These are phyloP conservation scores for Cyclostephanos invisitatus DNA, from an alignment of 108 stramenopile species.

Conservation along the genomic window DNA sequence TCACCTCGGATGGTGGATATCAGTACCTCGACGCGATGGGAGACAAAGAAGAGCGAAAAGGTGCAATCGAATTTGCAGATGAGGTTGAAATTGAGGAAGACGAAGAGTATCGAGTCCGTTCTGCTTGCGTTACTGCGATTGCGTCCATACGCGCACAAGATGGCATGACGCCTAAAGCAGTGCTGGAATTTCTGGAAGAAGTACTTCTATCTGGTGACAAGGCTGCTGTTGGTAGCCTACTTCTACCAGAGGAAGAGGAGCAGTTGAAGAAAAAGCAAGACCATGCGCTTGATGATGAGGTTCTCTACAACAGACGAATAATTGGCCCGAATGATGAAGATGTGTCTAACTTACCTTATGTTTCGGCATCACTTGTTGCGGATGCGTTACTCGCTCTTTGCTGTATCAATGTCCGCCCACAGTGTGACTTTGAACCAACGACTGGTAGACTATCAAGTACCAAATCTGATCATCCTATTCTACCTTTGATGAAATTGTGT, in stretches of 20 bases:
- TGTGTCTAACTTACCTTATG: constrained; percentile 56
- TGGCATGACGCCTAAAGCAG: constrained; percentile 73
- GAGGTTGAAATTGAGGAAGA: constrained; percentile 87
- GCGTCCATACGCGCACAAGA: constrained; percentile 82
- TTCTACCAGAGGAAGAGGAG: constrained; percentile 71
- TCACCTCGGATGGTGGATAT: constrained; percentile 60
- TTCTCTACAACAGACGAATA: constrained; percentile 30
- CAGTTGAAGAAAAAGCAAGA: constrained; percentile 52
- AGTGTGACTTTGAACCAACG: constrained; percentile 68
- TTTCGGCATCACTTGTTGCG: constrained; percentile 70
- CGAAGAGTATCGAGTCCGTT: constrained; percentile 81
- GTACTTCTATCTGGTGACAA: constrained; percentile 73
- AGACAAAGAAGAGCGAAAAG: constrained; percentile 62
- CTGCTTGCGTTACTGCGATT: constrained; percentile 80
- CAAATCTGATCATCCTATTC: constrained; percentile 73
- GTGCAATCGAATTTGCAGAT: constrained; percentile 72
- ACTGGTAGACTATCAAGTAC: constrained; percentile 63
- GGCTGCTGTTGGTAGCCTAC: constrained; percentile 61
- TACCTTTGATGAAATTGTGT: constrained; percentile 61
- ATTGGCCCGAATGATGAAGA: constrained; percentile 54
- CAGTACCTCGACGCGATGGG: constrained; percentile 71
- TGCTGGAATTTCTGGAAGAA: constrained; percentile 69
- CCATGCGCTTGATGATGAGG: constrained; percentile 40
- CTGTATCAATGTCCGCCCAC: constrained; percentile 72
- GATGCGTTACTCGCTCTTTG: constrained; percentile 82